phyloP scores from a whole-genome alignment of 192 early-diverging fungal species.

The Jimgerdemannia flammicorona region DNA sequence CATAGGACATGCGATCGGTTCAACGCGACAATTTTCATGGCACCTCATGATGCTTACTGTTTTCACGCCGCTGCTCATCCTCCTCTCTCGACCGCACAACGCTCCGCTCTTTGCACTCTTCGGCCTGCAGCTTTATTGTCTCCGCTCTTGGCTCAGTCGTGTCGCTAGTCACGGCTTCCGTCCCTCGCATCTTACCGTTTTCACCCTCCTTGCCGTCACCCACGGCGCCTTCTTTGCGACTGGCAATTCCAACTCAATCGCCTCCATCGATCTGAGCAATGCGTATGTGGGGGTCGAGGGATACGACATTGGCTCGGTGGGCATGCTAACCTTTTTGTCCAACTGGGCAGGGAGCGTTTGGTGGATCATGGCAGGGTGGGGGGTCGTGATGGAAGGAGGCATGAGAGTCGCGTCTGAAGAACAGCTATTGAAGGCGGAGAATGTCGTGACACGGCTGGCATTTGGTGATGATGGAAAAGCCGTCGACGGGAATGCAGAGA shows the following conservation, averaged over 20 bases:
- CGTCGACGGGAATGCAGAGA: background rate
- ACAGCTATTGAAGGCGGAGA: constrained; percentile 8
- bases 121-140: constrained; percentile 42
- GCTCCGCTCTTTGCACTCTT: constrained; percentile 55
- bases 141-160: constrained; percentile 17
- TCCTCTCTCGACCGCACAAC: constrained; percentile 62
- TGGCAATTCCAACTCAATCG: constrained; percentile 76
- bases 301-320: constrained; percentile 57
- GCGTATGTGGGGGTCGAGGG: constrained; percentile 69
- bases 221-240: constrained; percentile 63
- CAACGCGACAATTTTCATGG: background rate
- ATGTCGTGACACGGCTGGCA: constrained; percentile 2
- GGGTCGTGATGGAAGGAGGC: constrained; percentile 10
- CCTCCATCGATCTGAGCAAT: constrained; percentile 73
- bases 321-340: constrained; percentile 60
- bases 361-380: constrained; percentile 53
- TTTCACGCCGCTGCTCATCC: constrained; percentile 53
- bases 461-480: background rate
- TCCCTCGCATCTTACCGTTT: background rate
- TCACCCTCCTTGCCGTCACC: constrained; percentile 25
- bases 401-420: constrained; percentile 3
- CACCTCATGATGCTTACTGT: constrained; percentile 32
- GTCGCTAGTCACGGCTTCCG: constrained; percentile 2
- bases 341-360: constrained; percentile 74
- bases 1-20: background rate